These are phyloP conservation scores for Podila epicladia DNA, from an alignment of 192 early-diverging fungal genomes.

Conservation along the genomic window DNA sequence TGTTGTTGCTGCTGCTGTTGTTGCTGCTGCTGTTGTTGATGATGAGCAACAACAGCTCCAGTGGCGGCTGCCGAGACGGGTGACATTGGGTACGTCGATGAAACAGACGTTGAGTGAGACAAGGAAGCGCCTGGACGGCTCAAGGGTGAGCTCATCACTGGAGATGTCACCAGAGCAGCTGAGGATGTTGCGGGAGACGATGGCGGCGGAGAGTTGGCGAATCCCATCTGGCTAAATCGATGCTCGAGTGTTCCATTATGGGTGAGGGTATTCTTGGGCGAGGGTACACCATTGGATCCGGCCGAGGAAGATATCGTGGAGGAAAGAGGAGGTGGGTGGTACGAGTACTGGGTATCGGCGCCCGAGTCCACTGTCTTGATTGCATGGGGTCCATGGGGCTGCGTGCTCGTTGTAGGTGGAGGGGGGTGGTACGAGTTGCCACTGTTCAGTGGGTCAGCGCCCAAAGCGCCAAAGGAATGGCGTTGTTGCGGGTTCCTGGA, in stretches of 20 bases:
- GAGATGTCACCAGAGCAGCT: background rate
- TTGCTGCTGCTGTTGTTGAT: slow-evolving; percentile 16
- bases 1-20: slow-evolving; percentile 21
- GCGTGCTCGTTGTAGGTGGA: background rate
- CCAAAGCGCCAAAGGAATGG: background rate
- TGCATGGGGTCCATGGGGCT: slow-evolving; percentile 36
- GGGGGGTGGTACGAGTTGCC: background rate
- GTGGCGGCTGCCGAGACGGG: slow-evolving; percentile 33
- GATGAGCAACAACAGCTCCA: slow-evolving; percentile 29
- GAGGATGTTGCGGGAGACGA: background rate
- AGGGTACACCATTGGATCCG: background rate
- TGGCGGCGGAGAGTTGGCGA: background rate
- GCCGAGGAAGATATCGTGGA: background rate
- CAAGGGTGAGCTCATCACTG: background rate
- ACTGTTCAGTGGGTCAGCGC: background rate
- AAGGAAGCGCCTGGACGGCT: background rate
- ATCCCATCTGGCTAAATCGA: slow-evolving; percentile 24
- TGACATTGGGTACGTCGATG: slow-evolving; percentile 19
- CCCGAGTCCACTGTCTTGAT: slow-evolving; percentile 7
- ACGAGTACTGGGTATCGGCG: slow-evolving; percentile 4
- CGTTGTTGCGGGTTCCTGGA: slow-evolving; percentile 30
- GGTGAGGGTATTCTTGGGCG: background rate
- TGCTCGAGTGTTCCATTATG: slow-evolving; percentile 1
- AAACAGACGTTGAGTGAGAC: slow-evolving; percentile 2
- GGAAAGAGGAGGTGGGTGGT: slow-evolving; percentile 29